Percentiles rank a stretch among this genome's conserved stretches.
phyloP scores from a whole-genome alignment of 305 asterid species.

The Nicotiana rustica region DNA sequence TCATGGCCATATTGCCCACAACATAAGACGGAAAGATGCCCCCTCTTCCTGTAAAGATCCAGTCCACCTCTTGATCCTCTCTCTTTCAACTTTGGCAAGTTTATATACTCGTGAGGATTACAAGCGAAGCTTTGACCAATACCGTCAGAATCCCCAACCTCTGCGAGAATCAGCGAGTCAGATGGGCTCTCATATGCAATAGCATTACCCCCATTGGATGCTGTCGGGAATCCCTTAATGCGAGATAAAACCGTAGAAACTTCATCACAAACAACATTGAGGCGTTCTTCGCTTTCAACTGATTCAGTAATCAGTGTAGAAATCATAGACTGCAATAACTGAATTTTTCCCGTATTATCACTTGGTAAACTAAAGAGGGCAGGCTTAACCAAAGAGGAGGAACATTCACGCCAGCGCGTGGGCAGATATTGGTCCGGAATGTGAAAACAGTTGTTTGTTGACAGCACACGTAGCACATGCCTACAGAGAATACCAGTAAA shows the following conservation, averaged over 20 bases:
- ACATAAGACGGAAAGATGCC: constrained; percentile 53
- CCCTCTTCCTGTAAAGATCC: constrained; percentile 54
- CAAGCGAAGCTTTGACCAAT: constrained; percentile 54
- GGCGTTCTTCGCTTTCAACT: constrained; percentile 64
- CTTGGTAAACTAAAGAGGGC: constrained; percentile 39
- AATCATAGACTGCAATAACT: constrained; percentile 62
- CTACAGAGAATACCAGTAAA: constrained; percentile 73
- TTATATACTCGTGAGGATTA: constrained; percentile 38
- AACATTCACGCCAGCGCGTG: constrained; percentile 57
- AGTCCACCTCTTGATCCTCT: constrained; percentile 55
- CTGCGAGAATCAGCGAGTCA: constrained; percentile 54
- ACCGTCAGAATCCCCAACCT: constrained; percentile 65
- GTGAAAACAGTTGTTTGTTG: constrained; percentile 65
- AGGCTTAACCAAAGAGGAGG: constrained; percentile 40
- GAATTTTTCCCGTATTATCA: constrained; percentile 50
- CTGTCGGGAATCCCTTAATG: constrained; percentile 55
- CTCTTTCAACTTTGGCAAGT: constrained; percentile 53
- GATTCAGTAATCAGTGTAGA: constrained; percentile 66
- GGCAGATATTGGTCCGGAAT: constrained; percentile 67
- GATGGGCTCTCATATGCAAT: constrained; percentile 59
- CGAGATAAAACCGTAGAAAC: constrained; percentile 57
- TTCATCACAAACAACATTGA: constrained; percentile 65
- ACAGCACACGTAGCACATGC: constrained; percentile 67
- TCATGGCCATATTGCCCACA: constrained; percentile 59
- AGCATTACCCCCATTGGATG: constrained; percentile 44